Percentiles rank a stretch among this genome's conserved stretches.
Conservation (phyloP, 805 yeast species). For the Starmerella lactis-condensi region DNA sequence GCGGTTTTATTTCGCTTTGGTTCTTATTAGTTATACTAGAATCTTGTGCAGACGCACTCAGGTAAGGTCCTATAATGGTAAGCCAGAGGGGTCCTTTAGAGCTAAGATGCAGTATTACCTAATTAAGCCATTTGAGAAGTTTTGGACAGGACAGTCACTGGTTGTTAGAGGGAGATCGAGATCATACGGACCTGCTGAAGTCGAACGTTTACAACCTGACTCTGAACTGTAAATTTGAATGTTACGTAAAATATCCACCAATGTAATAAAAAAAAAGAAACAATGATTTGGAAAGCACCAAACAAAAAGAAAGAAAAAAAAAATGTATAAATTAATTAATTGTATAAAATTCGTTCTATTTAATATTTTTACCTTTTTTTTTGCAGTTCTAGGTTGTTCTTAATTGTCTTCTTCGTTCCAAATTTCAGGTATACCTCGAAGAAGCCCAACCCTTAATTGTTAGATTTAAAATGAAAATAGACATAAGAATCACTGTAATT, state of each 20-base stretch:
- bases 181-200: conserved; percentile 14
- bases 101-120: conserved; percentile 20
- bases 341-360: too few relatives aligned
- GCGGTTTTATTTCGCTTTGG: conserved; percentile 37
- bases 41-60: conserved; percentile 30
- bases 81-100: conserved; percentile 19
- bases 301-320: neutral
- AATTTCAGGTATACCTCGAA: conserved; percentile 3
- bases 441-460: conserved; percentile 22
- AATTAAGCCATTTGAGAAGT: conserved; percentile 19
- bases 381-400: too few relatives aligned
- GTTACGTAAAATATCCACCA: neutral
- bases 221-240: neutral
- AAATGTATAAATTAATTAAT: neutral
- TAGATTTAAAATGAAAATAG: conserved; percentile 64
- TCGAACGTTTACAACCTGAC: conserved; percentile 7
- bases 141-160: conserved; percentile 22
- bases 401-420: too few relatives aligned
- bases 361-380: too few relatives aligned
- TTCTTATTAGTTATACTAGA: conserved; percentile 39
- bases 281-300: neutral
- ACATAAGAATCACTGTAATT: conserved; percentile 57
- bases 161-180: conserved; percentile 8
- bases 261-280: neutral
- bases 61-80: conserved; percentile 22